Evolutionary conservation across 345 rosid species (phyloP).

Genomic region (Lepidium aucheri): DNA sequence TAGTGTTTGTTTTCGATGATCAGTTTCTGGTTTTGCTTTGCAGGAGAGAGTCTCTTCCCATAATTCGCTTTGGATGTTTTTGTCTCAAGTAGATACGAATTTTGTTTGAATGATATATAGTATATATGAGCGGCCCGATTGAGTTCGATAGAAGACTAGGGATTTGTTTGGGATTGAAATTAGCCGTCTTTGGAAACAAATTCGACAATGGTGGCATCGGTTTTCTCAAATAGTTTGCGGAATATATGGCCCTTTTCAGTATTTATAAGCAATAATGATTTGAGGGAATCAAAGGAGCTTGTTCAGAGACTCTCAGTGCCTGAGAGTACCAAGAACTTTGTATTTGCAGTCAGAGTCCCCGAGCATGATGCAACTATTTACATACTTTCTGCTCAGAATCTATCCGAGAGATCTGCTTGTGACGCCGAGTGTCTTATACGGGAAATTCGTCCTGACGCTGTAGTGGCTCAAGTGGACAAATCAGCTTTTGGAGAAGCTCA

Average conservation of each 20-base stretch:
- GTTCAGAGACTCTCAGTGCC: conserved; percentile 63
- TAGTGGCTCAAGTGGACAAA: conserved; percentile 53
- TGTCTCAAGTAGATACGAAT: neutral
- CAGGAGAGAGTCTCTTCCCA: neutral
- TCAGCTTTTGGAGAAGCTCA: conserved; percentile 39
- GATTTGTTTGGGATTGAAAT: neutral
- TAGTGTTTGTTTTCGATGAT: neutral
- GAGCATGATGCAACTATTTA: conserved; percentile 61
- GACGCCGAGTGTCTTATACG: conserved; percentile 69
- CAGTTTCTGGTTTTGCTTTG: neutral
- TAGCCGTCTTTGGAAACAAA: neutral
- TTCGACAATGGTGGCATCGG: conserved; percentile 35
- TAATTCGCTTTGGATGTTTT: neutral
- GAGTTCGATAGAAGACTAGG: neutral
- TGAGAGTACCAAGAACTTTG: conserved; percentile 58
- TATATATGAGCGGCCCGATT: conserved; percentile 7
- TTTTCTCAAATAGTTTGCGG: conserved; percentile 35
- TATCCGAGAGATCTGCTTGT: conserved; percentile 69
- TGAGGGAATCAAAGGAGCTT: conserved; percentile 48
- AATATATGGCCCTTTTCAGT: conserved; percentile 75
- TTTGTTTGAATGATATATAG: neutral
- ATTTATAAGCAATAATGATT: conserved; percentile 38
- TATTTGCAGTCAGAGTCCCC: conserved; percentile 55
- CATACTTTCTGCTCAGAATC: conserved; percentile 63
- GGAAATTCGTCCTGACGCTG: conserved; percentile 70